Evolutionary conservation across 2,329 filamentous ascomycete species (phyloP), one percentile per base, ranked within the genome.

Genomic region (Fusarium irregulare): DNA sequence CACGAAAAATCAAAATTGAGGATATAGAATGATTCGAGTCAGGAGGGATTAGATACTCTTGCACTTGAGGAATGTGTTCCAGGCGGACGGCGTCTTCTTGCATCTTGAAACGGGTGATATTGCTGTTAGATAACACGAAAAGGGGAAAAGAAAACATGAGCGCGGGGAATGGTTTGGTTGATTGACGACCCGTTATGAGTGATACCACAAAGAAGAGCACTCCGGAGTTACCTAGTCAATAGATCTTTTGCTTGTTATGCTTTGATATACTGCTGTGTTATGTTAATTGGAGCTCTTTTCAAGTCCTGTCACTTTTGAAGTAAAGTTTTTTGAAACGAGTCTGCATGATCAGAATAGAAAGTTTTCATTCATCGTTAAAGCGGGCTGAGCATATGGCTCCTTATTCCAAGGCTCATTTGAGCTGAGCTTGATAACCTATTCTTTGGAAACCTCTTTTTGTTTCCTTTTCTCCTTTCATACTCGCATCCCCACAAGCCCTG

Each of bases 171-270:
- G 63, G 56, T 47, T 67, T 70, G 67, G 69, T 64, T 71, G 68
- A 70, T 73, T 75, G 72, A 73, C 57, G 59, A 71, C 61, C 70
- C 63, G 72, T 75, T 62, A 75, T 65, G 73, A 75, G 73, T 73
- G 73, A 75, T 75, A 75, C 62, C 72, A 75, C 34, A 64, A 75
- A 66, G 59, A 50, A 63, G 60, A 72, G 64, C 73, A 75, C 73
- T 75, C 73, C 70, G 64, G 73, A 75, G 66, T 51, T 68, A 71
- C 66, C 64, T 68, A 66, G 70, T 73, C 73, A 74, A 72, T 74
- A 75, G 68, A 75, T 66, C 64, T 66, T 66, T 75, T 75, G 67
- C 70, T 75, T 74, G 50, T 66, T 66, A 74, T 75, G 67, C 68
- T 74, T 73, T 54, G 64, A 64, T 50, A 64, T 53, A 21, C 30